These are phyloP conservation scores for Puccinia horiana DNA, from an alignment of 1,284 basidiomycete species.

Conservation along the genomic window DNA sequence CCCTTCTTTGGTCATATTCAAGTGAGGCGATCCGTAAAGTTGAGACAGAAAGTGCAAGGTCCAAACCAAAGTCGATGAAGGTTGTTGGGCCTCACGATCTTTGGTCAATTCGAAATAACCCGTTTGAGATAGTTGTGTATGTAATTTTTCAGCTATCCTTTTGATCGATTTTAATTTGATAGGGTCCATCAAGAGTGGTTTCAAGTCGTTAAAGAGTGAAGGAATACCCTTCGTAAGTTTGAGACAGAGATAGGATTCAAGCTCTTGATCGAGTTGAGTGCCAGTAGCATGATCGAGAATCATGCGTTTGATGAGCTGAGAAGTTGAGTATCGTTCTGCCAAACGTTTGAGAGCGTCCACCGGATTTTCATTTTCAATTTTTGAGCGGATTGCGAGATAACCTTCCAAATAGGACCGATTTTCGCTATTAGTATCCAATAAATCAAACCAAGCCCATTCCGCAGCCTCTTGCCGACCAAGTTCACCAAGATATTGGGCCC, in stretches of 20 bases:
- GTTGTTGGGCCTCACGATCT: slow-evolving; percentile 57
- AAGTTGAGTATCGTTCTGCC: slow-evolving; percentile 53
- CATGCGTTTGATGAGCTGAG: slow-evolving; percentile 54
- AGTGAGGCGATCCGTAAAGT: slow-evolving; percentile 71
- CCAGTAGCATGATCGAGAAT: slow-evolving; percentile 59
- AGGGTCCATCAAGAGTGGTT: slow-evolving; percentile 73
- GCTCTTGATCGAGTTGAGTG: slow-evolving; percentile 69
- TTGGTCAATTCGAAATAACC: slow-evolving; percentile 37
- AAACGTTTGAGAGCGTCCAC: slow-evolving; percentile 39
- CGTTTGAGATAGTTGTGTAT: slow-evolving; percentile 51
- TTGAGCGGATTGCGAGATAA: slow-evolving; percentile 9
- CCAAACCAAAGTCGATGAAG: slow-evolving; percentile 90
- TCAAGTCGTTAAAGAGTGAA: slow-evolving; percentile 90
- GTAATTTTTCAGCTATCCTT: slow-evolving; percentile 68
- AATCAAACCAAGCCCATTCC: slow-evolving; percentile 45
- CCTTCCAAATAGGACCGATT: slow-evolving; percentile 21
- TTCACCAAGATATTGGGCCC: slow-evolving; percentile 19
- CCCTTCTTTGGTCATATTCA: slow-evolving; percentile 64
- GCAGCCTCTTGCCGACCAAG: slow-evolving; percentile 22
- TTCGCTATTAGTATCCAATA: slow-evolving; percentile 35
- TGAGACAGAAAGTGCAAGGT: slow-evolving; percentile 91
- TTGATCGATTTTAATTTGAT: slow-evolving; percentile 71
- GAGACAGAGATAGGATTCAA: slow-evolving; percentile 70
- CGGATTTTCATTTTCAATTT: slow-evolving; percentile 48
- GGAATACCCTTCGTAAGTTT: slow-evolving; percentile 85